Conservation (phyloP, 2,329 filamentous ascomycete species). For the Fusarium pilosicola region DNA sequence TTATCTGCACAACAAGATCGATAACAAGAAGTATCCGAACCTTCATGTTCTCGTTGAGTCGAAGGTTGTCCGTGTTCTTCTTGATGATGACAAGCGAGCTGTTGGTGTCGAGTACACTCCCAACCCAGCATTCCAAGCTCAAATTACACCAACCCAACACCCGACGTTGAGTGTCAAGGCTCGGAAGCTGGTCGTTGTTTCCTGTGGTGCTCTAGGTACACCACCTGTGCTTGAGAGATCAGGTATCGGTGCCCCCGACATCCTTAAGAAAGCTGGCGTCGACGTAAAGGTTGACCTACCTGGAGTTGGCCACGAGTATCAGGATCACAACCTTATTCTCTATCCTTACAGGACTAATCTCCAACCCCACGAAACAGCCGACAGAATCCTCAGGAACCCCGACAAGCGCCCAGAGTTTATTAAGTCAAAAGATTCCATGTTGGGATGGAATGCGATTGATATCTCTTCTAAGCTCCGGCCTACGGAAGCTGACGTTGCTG, state of each 20-base stretch:
- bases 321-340: slow-evolving; percentile 65
- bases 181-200: slow-evolving; percentile 46
- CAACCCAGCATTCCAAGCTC: slow-evolving; percentile 45
- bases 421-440: slow-evolving; percentile 56
- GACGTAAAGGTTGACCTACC: slow-evolving; percentile 58
- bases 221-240: slow-evolving; percentile 70
- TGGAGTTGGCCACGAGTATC: slow-evolving; percentile 64
- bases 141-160: slow-evolving; percentile 8
- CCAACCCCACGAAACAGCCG: slow-evolving; percentile 52
- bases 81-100: slow-evolving; percentile 62
- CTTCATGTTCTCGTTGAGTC: slow-evolving; percentile 68
- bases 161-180: slow-evolving; percentile 39
- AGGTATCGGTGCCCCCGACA: slow-evolving; percentile 63
- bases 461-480: slow-evolving; percentile 66
- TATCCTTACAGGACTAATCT: slow-evolving; percentile 59
- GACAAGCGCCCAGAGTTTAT: slow-evolving; percentile 58
- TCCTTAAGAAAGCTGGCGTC: slow-evolving; percentile 60
- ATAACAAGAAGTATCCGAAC: slow-evolving; percentile 58
- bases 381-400: slow-evolving; percentile 61
- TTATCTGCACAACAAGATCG: slow-evolving; percentile 53
- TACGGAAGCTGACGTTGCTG: slow-evolving; percentile 60
- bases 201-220: slow-evolving; percentile 62
- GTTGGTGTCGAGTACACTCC: slow-evolving; percentile 68
- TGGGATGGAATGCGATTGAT: slow-evolving; percentile 69
- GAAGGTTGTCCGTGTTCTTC: slow-evolving; percentile 65